phyloP scores from a whole-genome alignment of 2,329 filamentous ascomycete species.

The Cercospora sp. region DNA sequence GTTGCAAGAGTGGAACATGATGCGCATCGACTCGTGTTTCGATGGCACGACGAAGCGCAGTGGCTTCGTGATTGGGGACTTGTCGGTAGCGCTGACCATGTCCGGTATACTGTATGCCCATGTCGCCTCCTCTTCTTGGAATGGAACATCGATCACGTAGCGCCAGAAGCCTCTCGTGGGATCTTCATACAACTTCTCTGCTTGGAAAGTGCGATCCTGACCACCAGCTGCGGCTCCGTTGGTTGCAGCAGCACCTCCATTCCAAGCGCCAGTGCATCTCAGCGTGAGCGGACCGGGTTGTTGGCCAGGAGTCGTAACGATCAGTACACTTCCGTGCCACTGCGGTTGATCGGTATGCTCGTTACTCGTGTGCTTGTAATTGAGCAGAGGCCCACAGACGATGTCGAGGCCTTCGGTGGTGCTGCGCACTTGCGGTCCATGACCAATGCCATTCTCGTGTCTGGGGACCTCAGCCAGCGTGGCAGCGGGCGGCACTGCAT shows the following conservation, averaged over 20 bases:
- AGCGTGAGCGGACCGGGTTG: slow-evolving; percentile 62
- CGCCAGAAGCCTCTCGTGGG: slow-evolving; percentile 59
- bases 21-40: slow-evolving; percentile 63
- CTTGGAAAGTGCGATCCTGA: slow-evolving; percentile 43
- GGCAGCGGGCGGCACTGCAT: slow-evolving; percentile 11
- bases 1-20: slow-evolving; percentile 70
- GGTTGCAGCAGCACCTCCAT: slow-evolving; percentile 29
- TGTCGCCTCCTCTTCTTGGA: slow-evolving; percentile 68
- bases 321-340: slow-evolving; percentile 84
- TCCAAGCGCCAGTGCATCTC: slow-evolving; percentile 51
- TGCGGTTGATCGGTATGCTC: slow-evolving; percentile 45
- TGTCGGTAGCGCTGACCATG: slow-evolving; percentile 48
- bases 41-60: slow-evolving; percentile 60
- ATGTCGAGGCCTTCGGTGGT: slow-evolving; percentile 54
- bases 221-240: slow-evolving; percentile 25
- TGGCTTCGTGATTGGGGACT: slow-evolving; percentile 34
- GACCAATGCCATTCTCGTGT: slow-evolving; percentile 41
- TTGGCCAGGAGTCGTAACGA: slow-evolving; percentile 75
- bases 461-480: slow-evolving; percentile 21
- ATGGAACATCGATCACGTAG: slow-evolving; percentile 62
- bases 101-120: slow-evolving; percentile 77
- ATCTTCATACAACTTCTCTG: slow-evolving; percentile 62
- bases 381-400: slow-evolving; percentile 71
- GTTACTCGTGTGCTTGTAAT: slow-evolving; percentile 72
- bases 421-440: slow-evolving; percentile 46